These are phyloP conservation scores for Diaporthe caulivora DNA, from an alignment of 2,329 filamentous ascomycete species.

Conservation along the genomic window DNA sequence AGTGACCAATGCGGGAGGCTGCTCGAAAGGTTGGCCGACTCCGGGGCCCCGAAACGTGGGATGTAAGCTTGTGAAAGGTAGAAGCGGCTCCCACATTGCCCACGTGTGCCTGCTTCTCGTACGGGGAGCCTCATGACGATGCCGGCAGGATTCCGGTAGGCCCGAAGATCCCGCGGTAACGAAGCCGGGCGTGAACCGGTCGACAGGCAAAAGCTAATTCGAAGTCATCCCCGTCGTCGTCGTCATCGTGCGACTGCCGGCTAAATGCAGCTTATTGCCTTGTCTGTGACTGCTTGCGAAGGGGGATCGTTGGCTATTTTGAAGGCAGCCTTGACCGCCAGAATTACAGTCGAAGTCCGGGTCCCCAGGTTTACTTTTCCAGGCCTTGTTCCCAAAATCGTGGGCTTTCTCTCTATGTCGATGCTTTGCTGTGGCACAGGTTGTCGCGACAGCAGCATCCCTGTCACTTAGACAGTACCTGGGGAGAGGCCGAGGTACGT, in stretches of 20 bases:
- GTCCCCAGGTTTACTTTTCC: neutral
- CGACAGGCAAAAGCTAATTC: neutral
- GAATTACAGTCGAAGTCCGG: neutral
- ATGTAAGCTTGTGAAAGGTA: neutral
- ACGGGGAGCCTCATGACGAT: neutral
- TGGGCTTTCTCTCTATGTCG: neutral
- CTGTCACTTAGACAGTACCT: neutral
- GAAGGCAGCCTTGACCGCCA: neutral
- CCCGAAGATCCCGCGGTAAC: neutral
- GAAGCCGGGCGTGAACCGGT: constrained; percentile 7
- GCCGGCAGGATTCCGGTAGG: neutral
- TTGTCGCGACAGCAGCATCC: neutral
- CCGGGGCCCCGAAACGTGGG: neutral
- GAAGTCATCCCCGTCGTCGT: neutral
- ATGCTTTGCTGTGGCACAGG: neutral
- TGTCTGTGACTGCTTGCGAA: neutral
- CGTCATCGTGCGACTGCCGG: constrained; percentile 7
- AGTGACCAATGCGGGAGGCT: neutral
- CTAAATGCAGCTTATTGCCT: neutral
- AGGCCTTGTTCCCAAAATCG: neutral
- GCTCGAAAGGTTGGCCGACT: constrained; percentile 1
- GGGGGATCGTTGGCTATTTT: neutral
- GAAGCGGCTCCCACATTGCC: neutral
- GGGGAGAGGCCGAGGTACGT: neutral
- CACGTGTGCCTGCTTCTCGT: neutral